phyloP scores from a whole-genome alignment of 805 yeast species.

The Spathaspora girioi region DNA sequence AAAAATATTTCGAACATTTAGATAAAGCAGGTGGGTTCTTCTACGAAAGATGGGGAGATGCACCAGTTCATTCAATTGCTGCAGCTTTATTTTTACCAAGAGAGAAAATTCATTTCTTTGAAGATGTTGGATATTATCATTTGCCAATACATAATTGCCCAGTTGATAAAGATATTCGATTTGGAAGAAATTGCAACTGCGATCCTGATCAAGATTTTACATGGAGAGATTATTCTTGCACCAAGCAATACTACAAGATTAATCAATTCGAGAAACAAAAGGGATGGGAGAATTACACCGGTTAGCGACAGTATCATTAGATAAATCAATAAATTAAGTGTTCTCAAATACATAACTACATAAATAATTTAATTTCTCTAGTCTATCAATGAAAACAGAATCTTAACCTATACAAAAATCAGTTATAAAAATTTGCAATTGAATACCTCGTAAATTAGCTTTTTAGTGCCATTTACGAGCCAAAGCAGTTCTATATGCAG shows the following conservation, averaged over 20 bases:
- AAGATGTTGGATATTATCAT: slow-evolving; percentile 82
- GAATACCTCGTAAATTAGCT: too few relatives aligned
- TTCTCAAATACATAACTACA: too few relatives aligned
- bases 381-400: too few relatives aligned
- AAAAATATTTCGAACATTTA: slow-evolving; percentile 62
- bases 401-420: too few relatives aligned
- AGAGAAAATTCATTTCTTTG: slow-evolving; percentile 70
- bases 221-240: slow-evolving; percentile 72
- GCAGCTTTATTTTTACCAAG: slow-evolving; percentile 72
- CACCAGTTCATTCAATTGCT: slow-evolving; percentile 85
- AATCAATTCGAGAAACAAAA: slow-evolving; percentile 55
- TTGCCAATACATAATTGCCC: slow-evolving; percentile 84
- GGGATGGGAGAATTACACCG: slow-evolving; percentile 64
- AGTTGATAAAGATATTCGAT: slow-evolving; percentile 54
- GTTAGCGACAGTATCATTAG: too few relatives aligned
- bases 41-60: slow-evolving; percentile 92
- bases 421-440: too few relatives aligned
- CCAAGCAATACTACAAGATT: slow-evolving; percentile 56
- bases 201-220: slow-evolving; percentile 71
- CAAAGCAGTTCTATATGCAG: too few relatives aligned
- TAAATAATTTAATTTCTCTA: too few relatives aligned
- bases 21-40: slow-evolving; percentile 83
- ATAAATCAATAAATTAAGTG: too few relatives aligned
- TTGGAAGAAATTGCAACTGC: slow-evolving; percentile 66
- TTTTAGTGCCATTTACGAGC: too few relatives aligned